Percentiles rank a stretch among this genome's conserved stretches.
These are phyloP conservation scores for Xylariaceae sp. DNA, from an alignment of 2,329 filamentous ascomycete species.

Conservation along the genomic window DNA sequence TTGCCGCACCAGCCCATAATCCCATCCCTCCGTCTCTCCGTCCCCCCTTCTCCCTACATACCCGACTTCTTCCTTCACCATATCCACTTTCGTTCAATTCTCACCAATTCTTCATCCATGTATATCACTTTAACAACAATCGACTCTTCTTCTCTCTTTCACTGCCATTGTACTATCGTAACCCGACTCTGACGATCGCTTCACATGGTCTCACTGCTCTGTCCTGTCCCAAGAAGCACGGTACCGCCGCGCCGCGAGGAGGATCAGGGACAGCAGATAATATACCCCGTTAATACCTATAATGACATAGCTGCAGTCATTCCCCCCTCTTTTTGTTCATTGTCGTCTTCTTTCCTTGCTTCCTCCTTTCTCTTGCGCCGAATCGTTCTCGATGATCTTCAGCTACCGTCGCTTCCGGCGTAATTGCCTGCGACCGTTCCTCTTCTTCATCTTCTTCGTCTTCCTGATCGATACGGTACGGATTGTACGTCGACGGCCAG, in stretches of 20 bases:
- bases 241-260: neutral
- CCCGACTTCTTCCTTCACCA: neutral
- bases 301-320: conserved; percentile 19
- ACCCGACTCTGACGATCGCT: neutral
- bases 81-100: neutral
- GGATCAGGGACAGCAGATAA: conserved; percentile 2
- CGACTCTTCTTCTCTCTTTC: neutral
- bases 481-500: conserved; percentile 30
- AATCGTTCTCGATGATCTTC: conserved; percentile 33
- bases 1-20: neutral
- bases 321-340: neutral
- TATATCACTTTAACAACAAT: conserved; percentile 13
- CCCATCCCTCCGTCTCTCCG: neutral
- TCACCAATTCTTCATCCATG: neutral
- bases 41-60: neutral
- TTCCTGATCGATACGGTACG: conserved; percentile 34
- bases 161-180: neutral
- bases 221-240: conserved; percentile 8
- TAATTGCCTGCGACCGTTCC: conserved; percentile 32
- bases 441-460: conserved; percentile 30
- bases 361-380: neutral
- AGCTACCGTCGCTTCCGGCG: conserved; percentile 35
- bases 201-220: conserved; percentile 10
- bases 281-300: conserved; percentile 1
- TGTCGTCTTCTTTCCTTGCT: neutral